phyloP scores from a whole-genome alignment of 768 basidiomycete genomes.

The Lactarius deliciosus region DNA sequence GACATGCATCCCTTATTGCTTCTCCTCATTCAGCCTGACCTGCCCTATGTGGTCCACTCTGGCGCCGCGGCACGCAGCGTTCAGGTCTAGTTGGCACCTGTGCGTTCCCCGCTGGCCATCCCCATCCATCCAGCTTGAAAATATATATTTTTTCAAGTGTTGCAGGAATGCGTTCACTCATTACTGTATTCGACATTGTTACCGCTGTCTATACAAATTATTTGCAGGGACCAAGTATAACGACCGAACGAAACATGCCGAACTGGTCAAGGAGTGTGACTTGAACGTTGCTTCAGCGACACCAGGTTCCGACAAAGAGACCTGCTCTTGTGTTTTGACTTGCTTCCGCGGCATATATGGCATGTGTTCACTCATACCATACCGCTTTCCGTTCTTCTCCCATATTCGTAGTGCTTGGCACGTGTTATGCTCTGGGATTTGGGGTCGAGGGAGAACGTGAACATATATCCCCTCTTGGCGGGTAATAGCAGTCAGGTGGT shows the following conservation, averaged over 20 bases:
- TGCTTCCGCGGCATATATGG: background rate
- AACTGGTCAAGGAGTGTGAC: background rate
- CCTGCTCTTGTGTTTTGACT: background rate
- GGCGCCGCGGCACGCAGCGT: background rate
- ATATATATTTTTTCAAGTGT: background rate
- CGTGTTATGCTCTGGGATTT: background rate
- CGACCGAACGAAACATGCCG: background rate
- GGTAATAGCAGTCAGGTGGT: background rate
- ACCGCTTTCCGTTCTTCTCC: background rate
- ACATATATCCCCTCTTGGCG: no score
- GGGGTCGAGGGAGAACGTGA: background rate
- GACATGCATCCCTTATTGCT: background rate
- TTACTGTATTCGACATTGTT: background rate
- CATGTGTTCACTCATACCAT: background rate
- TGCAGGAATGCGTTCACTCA: background rate
- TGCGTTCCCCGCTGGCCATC: background rate
- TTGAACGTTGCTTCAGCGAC: background rate
- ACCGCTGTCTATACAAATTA: background rate
- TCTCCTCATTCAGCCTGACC: constrained; percentile 18
- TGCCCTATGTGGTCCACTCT: background rate
- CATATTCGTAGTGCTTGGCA: no score
- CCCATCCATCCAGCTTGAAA: background rate
- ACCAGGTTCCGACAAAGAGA: background rate
- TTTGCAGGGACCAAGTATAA: background rate
- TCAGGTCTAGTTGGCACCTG: background rate